Conservation (phyloP, 176 grass and related monocot species). For the Carex parvula region DNA sequence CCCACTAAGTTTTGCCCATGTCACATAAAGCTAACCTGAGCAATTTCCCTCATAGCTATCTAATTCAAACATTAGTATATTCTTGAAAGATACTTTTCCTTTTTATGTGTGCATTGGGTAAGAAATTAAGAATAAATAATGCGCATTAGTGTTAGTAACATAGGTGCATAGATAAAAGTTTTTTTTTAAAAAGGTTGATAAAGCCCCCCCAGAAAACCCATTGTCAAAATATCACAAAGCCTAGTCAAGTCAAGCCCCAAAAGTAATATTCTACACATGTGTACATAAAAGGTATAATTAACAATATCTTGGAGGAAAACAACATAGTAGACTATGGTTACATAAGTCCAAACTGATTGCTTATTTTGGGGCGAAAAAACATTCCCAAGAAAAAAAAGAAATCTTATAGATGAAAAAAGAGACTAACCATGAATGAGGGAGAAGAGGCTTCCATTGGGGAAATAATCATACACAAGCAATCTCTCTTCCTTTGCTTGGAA, state of each 20-base stretch:
- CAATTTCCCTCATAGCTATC: neutral
- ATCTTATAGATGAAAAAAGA: neutral
- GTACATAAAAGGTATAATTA: neutral
- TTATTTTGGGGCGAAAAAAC: constrained; percentile 11
- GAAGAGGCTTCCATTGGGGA: constrained; percentile 94
- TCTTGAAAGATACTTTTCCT: neutral
- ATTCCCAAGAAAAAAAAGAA: neutral
- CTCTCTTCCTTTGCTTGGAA: constrained; percentile 97
- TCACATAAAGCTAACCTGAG: neutral
- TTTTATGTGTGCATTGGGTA: neutral
- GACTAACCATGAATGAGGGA: constrained; percentile 82
- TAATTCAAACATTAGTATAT: neutral
- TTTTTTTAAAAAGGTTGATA: neutral
- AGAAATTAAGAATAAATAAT: neutral
- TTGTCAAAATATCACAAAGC: neutral
- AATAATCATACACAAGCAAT: constrained; percentile 97
- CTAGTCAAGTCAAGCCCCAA: neutral
- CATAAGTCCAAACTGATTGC: constrained; percentile 12
- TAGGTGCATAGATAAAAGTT: neutral
- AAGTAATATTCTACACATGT: neutral
- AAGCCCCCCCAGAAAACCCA: neutral
- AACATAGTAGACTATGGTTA: neutral
- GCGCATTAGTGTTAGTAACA: neutral
- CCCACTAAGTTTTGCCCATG: neutral
- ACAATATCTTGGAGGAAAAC: neutral